These are phyloP conservation scores for Ustanciosporium gigantosporum DNA, from an alignment of 1,284 basidiomycete species.

Conservation along the genomic window DNA sequence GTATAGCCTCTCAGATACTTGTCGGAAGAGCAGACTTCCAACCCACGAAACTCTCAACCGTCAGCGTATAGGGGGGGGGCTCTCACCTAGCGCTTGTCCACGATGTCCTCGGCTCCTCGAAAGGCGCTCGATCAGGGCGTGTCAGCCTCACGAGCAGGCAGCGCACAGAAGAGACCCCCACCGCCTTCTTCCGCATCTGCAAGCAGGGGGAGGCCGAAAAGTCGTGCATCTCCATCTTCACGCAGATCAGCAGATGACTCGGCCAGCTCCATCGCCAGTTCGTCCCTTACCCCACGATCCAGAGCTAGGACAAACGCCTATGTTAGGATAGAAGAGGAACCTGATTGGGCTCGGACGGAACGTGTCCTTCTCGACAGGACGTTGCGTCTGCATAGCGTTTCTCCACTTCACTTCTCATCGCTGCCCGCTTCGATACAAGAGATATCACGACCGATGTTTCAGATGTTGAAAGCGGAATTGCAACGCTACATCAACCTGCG, in stretches of 20 bases:
- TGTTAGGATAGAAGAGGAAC: constrained; percentile 5
- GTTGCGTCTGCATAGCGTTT: constrained; percentile 29
- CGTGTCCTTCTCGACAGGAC: constrained; percentile 28
- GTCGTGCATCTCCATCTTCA: neutral
- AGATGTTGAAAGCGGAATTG: constrained; percentile 22
- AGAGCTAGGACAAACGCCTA: neutral
- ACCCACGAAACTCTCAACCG: no score
- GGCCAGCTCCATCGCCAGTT: neutral
- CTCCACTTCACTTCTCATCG: constrained; percentile 32
- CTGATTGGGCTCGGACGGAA: constrained; percentile 13
- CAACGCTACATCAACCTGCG: constrained; percentile 35
- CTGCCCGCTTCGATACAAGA: constrained; percentile 26
- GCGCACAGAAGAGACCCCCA: constrained; percentile 26
- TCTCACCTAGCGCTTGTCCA: no score
- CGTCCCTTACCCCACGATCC: neutral
- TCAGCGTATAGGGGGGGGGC: no score
- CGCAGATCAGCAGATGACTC: neutral
- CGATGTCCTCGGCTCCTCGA: constrained; percentile 17
- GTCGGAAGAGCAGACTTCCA: no score
- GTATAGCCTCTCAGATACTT: no score
- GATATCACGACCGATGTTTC: constrained; percentile 23
- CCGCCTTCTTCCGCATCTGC: constrained; percentile 1
- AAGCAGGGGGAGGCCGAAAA: neutral
- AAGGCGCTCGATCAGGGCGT: constrained; percentile 23
- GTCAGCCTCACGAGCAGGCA: constrained; percentile 28